Evolutionary conservation across 2,329 filamentous ascomycete species (phyloP).

Genomic region (Colletotrichum magnum): DNA sequence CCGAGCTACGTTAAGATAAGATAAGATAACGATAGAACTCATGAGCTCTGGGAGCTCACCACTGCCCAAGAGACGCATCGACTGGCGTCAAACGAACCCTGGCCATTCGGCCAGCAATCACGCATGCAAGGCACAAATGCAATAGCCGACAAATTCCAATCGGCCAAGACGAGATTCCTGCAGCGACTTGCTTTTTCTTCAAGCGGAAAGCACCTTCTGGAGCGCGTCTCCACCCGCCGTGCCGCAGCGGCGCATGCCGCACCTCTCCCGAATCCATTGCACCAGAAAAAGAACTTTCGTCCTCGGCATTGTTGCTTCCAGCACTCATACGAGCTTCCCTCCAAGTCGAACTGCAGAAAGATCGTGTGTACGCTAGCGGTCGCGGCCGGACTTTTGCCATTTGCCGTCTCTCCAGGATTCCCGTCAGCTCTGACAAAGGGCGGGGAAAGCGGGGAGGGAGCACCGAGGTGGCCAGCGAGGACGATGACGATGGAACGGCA

Average conservation of each 20-base stretch:
- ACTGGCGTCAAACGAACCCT: too few species aligned
- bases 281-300: background rate
- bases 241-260: slow-evolving; percentile 5
- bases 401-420: slow-evolving; percentile 13
- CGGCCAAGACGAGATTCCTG: background rate
- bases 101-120: slow-evolving; percentile 7
- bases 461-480: background rate
- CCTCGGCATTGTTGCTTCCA: background rate
- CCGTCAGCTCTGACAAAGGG: slow-evolving; percentile 52
- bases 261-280: background rate
- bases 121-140: background rate
- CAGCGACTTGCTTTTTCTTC: slow-evolving; percentile 12
- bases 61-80: too few species aligned
- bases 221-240: slow-evolving; percentile 7
- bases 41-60: too few species aligned
- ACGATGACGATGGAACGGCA: slow-evolving; percentile 27
- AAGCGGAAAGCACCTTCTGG: background rate
- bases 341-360: background rate
- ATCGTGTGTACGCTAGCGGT: slow-evolving; percentile 4
- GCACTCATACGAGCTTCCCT: background rate
- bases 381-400: background rate
- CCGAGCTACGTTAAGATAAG: slow-evolving; percentile 15
- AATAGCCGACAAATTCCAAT: background rate
- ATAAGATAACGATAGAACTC: slow-evolving; percentile 5
- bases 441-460: slow-evolving; percentile 45